Evolutionary conservation across 2,329 filamentous ascomycete species (phyloP).

Genomic region (Fusarium sp.): DNA sequence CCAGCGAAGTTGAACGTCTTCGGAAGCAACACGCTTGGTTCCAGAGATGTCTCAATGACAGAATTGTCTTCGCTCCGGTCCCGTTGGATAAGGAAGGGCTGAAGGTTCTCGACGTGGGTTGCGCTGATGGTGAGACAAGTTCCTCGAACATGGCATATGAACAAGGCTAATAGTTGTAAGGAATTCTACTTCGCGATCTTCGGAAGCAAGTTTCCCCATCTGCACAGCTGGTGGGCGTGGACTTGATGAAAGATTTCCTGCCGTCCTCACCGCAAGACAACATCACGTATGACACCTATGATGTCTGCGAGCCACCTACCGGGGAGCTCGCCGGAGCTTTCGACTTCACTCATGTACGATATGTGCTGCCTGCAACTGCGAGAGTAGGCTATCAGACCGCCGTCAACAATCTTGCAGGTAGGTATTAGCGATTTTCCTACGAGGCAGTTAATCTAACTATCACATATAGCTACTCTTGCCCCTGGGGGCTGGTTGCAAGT

Average conservation of each 20-base stretch:
- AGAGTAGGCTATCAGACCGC: conserved; percentile 13
- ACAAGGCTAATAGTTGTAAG: background rate
- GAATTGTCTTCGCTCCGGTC: conserved; percentile 23
- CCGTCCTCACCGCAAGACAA: background rate
- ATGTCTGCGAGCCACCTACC: background rate
- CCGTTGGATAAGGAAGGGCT: conserved; percentile 1
- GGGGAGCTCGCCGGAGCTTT: background rate
- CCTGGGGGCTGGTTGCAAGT: conserved; percentile 31
- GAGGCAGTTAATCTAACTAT: fast-evolving
- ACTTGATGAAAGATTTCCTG: conserved; percentile 22
- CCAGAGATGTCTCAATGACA: conserved; percentile 19
- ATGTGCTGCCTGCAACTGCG: conserved; percentile 8
- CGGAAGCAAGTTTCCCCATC: conserved; percentile 25
- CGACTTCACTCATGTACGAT: conserved; percentile 24
- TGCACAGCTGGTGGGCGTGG: conserved; percentile 29
- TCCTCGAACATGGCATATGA: fast-evolving
- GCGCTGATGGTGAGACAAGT: conserved; percentile 16
- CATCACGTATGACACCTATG: conserved; percentile 17
- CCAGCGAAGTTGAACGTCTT: conserved; percentile 26
- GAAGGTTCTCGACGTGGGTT: conserved; percentile 26
- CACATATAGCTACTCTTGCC: conserved; percentile 2
- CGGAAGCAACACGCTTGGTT: conserved; percentile 31
- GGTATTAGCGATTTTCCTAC: fast-evolving
- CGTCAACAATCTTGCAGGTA: conserved; percentile 6
- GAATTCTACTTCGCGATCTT: conserved; percentile 21